Base-by-base conservation (phyloP, 2,329 filamentous ascomycete species). In the Mycosphaerelloides madeirae region DNA sequence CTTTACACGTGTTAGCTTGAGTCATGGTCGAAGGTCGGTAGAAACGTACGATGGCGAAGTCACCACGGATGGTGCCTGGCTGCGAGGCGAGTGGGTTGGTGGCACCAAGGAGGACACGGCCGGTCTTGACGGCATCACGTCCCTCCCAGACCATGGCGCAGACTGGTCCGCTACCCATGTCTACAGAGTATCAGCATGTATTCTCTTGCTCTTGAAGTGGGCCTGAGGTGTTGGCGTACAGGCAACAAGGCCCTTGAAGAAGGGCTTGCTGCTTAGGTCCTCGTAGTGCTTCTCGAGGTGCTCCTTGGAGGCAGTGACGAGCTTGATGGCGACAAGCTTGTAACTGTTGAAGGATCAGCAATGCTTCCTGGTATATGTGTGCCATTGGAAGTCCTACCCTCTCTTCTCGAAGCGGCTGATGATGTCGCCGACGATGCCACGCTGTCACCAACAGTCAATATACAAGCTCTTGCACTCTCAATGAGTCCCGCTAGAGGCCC, bases 81-180 rank as follows among this genome's bases (percentile, higher is more conserved):
- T 84, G 82, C 46, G 91, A 97, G 69, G 84, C 87, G 58, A 93
- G 81, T 66, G 93, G 93, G 86, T 98, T 97, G 81, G 93, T 98
- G 76, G 93, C 93, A 76, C 93, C 93, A 72, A 98, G 89, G 72
- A 98, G 84, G 73, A 77, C 83, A 69, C 93, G 91, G 74, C 93
- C 93, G 62, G 90, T 96, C 87, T 97, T 97, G 81, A 96, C 90
- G 73, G 84, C 93, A 68, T 98, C 90, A 81, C 86, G 87, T 69
- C 93, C 93, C 76, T 98, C 90, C 93, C 93, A 98, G 75, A 98
- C 85, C 91, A 97, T 98, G 78, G 93, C 93, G 79, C 81, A 85
- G 78, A 98, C 91, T 71, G 93, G 93, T 71, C 93, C 93, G 72
- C 84, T 90, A 72, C 82, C 77, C 93, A 97, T 98, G 83, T 97